A percentile compares a stretch with the other conserved stretches of the same genome.
phyloP scores from a whole-genome alignment of 805 yeast species.

The Isabelozyma rhagii region DNA sequence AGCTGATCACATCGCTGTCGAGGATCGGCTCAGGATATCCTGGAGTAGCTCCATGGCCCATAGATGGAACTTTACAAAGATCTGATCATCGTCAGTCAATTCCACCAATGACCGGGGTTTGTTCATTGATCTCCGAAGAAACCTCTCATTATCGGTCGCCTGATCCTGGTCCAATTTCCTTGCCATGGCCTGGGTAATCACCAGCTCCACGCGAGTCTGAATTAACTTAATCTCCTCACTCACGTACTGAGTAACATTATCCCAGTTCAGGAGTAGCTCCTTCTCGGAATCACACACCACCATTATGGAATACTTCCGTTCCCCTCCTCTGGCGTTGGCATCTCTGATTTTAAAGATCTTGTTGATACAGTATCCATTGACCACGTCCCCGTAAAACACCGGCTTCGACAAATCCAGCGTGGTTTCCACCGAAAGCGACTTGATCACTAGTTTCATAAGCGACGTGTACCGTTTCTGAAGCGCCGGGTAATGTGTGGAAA shows the following conservation, averaged over 20 bases:
- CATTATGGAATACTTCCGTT: constrained; percentile 61
- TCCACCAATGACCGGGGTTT: constrained; percentile 55
- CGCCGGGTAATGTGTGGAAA: constrained; percentile 62
- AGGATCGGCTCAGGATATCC: constrained; percentile 11
- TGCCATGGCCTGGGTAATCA: constrained; percentile 10
- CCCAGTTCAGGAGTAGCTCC: constrained; percentile 55
- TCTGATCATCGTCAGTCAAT: constrained; percentile 49
- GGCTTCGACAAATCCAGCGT: constrained; percentile 58
- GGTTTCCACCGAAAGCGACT: constrained; percentile 65
- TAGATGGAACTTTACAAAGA: constrained; percentile 57
- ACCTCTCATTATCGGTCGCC: constrained; percentile 43
- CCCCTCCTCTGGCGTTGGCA: constrained; percentile 68
- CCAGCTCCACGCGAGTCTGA: constrained; percentile 14
- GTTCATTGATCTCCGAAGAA: constrained; percentile 54
- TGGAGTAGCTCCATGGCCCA: constrained; percentile 58
- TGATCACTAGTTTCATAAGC: constrained; percentile 58
- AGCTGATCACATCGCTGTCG: no score
- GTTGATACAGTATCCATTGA: constrained; percentile 57
- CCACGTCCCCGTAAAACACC: constrained; percentile 59
- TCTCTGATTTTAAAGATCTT: constrained; percentile 62
- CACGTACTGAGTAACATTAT: constrained; percentile 39
- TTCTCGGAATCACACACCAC: constrained; percentile 55
- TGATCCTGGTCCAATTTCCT: constrained; percentile 16
- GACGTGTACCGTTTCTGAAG: constrained; percentile 46
- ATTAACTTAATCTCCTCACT: constrained; percentile 29